Percentiles rank a stretch among this genome's conserved stretches.
Evolutionary conservation across 1,284 basidiomycete genomes (phyloP).

Genomic region (Farysia itapuensis): DNA sequence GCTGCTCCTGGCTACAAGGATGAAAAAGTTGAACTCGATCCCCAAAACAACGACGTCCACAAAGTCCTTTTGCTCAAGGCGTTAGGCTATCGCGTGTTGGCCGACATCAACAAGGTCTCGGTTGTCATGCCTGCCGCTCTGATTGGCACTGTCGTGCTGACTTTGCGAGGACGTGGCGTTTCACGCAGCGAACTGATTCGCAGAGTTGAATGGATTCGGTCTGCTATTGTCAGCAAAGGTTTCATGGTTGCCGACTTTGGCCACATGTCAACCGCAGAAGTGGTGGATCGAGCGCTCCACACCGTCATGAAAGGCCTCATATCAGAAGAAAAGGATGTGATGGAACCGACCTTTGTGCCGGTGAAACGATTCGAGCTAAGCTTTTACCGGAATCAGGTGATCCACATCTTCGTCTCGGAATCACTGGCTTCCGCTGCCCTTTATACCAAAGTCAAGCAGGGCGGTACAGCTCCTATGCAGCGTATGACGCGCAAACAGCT

Average conservation of each 20-base stretch:
- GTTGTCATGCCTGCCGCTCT: slow-evolving; percentile 61
- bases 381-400: slow-evolving; percentile 61
- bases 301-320: slow-evolving; percentile 59
- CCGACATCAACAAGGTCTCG: slow-evolving; percentile 60
- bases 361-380: slow-evolving; percentile 59
- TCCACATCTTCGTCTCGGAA: slow-evolving; percentile 56
- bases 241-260: slow-evolving; percentile 60
- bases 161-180: slow-evolving; percentile 59
- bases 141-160: slow-evolving; percentile 59
- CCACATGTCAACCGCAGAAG: slow-evolving; percentile 45
- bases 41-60: slow-evolving; percentile 35
- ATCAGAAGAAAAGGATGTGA: slow-evolving; percentile 53
- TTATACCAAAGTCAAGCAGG: slow-evolving; percentile 60
- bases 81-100: slow-evolving; percentile 59
- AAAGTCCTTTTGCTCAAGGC: slow-evolving; percentile 56
- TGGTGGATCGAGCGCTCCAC: slow-evolving; percentile 55
- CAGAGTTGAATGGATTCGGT: slow-evolving; percentile 55
- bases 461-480: slow-evolving; percentile 55
- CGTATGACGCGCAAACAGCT: slow-evolving; percentile 49
- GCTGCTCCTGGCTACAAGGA: slow-evolving; percentile 23
- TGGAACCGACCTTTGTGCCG: slow-evolving; percentile 59
- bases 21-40: slow-evolving; percentile 38
- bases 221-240: slow-evolving; percentile 55
- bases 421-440: slow-evolving; percentile 46
- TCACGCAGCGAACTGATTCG: slow-evolving; percentile 57